Conservation (phyloP, 495 filamentous ascomycete genomes). For the Echria macrotheca region DNA sequence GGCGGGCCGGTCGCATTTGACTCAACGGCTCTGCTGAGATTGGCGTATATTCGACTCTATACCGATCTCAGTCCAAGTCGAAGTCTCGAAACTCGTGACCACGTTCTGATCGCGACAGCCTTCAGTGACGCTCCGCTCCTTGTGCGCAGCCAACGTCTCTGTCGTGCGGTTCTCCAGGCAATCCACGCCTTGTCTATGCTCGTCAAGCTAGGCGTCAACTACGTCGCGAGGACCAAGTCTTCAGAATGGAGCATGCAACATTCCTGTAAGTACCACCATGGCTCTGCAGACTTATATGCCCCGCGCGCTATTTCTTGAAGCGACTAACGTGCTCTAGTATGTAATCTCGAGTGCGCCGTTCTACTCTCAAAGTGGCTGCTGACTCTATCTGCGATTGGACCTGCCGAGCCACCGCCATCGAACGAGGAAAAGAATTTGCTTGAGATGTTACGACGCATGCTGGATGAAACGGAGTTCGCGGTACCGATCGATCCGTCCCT, state of each 20-base stretch:
- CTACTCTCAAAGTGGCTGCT: constrained; percentile 53
- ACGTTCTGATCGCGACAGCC: constrained; percentile 52
- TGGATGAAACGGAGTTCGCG: constrained; percentile 71
- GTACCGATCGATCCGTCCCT: constrained; percentile 49
- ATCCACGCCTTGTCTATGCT: constrained; percentile 65
- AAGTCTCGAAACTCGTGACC: constrained; percentile 57
- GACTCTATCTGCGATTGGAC: constrained; percentile 38
- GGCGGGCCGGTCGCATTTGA: constrained; percentile 62
- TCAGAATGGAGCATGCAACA: constrained; percentile 70
- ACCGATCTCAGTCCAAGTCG: constrained; percentile 60
- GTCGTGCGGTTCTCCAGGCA: constrained; percentile 58
- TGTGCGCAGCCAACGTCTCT: constrained; percentile 50
- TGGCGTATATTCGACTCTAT: constrained; percentile 64
- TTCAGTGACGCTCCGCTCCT: constrained; percentile 55
- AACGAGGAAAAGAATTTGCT: constrained; percentile 61
- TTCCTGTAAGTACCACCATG: constrained; percentile 46
- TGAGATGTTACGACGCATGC: constrained; percentile 64
- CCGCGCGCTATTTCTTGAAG: too few species aligned
- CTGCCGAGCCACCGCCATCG: constrained; percentile 38
- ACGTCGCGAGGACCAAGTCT: constrained; percentile 63
- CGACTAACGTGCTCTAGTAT: too few species aligned
- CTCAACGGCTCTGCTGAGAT: constrained; percentile 57
- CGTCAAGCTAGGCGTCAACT: constrained; percentile 62
- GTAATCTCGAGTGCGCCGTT: constrained; percentile 65
- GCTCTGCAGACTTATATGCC: too few species aligned